Evolutionary conservation across 129 eudicot genomes (phyloP), one percentile per base, ranked within the genome.

Genomic region (Calendula officinalis): DNA sequence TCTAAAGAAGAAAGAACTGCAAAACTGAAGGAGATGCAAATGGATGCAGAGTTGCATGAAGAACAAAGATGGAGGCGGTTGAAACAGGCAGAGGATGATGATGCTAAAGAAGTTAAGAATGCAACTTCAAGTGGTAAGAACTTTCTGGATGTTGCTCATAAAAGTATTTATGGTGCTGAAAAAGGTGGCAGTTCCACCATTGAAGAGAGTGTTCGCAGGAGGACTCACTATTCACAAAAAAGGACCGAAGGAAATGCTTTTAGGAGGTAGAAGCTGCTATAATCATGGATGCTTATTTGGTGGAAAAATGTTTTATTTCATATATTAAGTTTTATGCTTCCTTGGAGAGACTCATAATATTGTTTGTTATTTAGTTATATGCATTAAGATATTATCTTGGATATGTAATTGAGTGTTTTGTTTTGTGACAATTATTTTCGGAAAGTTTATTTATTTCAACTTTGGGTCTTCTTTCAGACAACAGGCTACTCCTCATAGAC

Each of bases 151-250:
- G 90, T 81, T 72, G 86, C 81, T 66, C 87, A 85, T 33, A 84
- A 66, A 52, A 87, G 96, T 43, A 73, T 91, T 10, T 87, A 78
- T 59, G 98, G 98, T 22, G 90, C 98, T 17, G 98, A 85, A 5
- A 84, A 84, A 56, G 98, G 96, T n/a, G 98, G 97, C 62, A 80
- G 94, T 77, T 84, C 96, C 43, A 84, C 96, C 5, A 83, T 91
- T 36, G 98, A 88, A 80, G 98, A 91, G 74, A 91, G 98, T 67
- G 98, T 91, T 33, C 81, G 98, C 5, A 95, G 98, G 1, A 82
- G 98, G n/a, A 68, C 83, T 3, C 85, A 91, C 80, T 87, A 78
- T 77, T 78, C 75, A 10, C 98, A 91, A 79, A 69, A 87, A 16
- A 71, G 72, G 70, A 60, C 83, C 5, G 98, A 87, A 47, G 74